Evolutionary conservation across 177 flowering plant species (phyloP), one percentile per base, ranked within the genome.

Genomic region (Telopea speciosissima): DNA sequence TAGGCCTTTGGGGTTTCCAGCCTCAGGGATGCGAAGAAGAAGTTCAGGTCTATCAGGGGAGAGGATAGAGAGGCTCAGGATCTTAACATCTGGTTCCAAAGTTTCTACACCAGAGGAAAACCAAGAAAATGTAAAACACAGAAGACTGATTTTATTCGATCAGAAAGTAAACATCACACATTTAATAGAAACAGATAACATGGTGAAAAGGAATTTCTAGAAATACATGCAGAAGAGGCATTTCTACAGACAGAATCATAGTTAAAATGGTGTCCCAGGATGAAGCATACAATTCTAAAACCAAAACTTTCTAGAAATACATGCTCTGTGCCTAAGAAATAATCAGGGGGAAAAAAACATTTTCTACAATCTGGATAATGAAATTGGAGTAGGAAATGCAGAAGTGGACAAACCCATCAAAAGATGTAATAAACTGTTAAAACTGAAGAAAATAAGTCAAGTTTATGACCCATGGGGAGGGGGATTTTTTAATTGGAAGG

Each of bases 71-170:
- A 78, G 68, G 65, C 83, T 78, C 70, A 73, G 23, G 23, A 81
- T 78, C 75, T 78, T 75, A 66, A 81, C 81, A 60, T 81, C 79
- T 62, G 83, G 77, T 49, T 81, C 83, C 62, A 72, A 61, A 63
- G 70, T 73, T 71, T 81, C 81, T 81, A 65, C 69, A 65, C 63
- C 24, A 70, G 66, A n/a, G 44, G 45, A 65, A 36, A 60, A 65
- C 42, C 12, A 49, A 28, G 26, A 42, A 1, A 67, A 69, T 3
- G 12, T 7, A 36, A 59, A 56, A 17, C 60, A 44, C 21, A 61
- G 25, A 54, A 17, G 26, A 25, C 59, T 44, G 11, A 28, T 33
- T 10, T 12, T 28, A 49, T 70, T 56, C 16, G 5, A 42, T 45
- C 22, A 31, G 8, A 52, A 49, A 31, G 28, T 25, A 31, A 49